Evolutionary conservation across 1,284 basidiomycete species (phyloP).

Genomic region (Vanrija sp.): DNA sequence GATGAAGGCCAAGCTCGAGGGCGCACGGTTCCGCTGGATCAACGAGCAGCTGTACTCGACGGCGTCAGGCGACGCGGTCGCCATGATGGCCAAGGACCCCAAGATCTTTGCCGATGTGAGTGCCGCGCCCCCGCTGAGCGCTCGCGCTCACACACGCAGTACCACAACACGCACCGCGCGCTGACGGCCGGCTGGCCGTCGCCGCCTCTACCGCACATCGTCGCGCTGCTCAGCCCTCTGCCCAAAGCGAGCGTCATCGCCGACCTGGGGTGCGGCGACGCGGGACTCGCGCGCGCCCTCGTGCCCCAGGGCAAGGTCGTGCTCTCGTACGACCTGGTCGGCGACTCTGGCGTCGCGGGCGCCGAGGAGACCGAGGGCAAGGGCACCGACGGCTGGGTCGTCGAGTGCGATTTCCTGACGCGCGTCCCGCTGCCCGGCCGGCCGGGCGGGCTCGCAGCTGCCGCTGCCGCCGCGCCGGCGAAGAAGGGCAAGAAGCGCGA

Average conservation of each 20-base stretch:
- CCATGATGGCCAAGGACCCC: slow-evolving; percentile 76
- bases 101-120: slow-evolving; percentile 70
- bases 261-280: slow-evolving; percentile 95
- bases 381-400: slow-evolving; percentile 57
- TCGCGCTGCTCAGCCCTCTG: slow-evolving; percentile 57
- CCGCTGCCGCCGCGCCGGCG: slow-evolving; percentile 47
- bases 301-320: slow-evolving; percentile 66
- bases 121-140: neutral
- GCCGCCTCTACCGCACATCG: slow-evolving; percentile 79
- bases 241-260: slow-evolving; percentile 70
- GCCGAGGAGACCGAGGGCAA: neutral
- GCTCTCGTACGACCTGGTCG: slow-evolving; percentile 75
- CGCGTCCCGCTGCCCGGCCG: slow-evolving; percentile 76
- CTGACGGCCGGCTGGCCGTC: slow-evolving; percentile 87
- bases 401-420: slow-evolving; percentile 72
- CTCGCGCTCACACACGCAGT: slow-evolving; percentile 56
- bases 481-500: slow-evolving; percentile 50
- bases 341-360: slow-evolving; percentile 57
- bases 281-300: slow-evolving; percentile 72
- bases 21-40: slow-evolving; percentile 79
- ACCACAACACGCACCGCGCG: slow-evolving; percentile 81
- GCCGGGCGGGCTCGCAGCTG: slow-evolving; percentile 50
- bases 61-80: slow-evolving; percentile 65
- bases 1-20: slow-evolving; percentile 73
- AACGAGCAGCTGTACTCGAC: slow-evolving; percentile 86